phyloP scores from a whole-genome alignment of 805 yeast species.

The Tetrapisispora fleetii region DNA sequence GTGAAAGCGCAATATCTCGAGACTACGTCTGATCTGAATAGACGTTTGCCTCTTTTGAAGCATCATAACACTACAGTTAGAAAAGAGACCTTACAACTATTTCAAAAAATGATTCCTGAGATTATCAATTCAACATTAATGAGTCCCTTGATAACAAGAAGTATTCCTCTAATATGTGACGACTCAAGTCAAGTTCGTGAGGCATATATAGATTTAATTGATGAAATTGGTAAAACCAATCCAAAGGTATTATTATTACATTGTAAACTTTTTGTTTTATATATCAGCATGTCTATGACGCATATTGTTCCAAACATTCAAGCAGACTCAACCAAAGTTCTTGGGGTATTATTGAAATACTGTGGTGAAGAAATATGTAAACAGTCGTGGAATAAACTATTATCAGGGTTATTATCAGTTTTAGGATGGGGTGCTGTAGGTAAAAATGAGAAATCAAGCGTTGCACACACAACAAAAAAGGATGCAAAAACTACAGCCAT shows the following conservation, averaged over 20 bases:
- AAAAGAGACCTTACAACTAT: constrained; percentile 53
- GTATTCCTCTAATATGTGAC: constrained; percentile 38
- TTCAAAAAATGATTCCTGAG: constrained; percentile 43
- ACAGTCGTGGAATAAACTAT: constrained; percentile 57
- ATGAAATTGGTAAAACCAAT: constrained; percentile 39
- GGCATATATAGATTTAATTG: constrained; percentile 40
- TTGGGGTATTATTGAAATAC: constrained; percentile 47
- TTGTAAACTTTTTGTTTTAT: constrained; percentile 52
- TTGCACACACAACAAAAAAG: constrained; percentile 15
- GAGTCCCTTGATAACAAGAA: constrained; percentile 24
- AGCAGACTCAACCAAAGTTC: constrained; percentile 60
- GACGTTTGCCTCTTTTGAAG: constrained; percentile 56
- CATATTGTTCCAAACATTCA: constrained; percentile 74
- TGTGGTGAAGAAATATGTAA: constrained; percentile 48
- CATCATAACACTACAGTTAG: constrained; percentile 67
- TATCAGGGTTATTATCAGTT: constrained; percentile 57
- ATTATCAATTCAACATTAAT: constrained; percentile 25
- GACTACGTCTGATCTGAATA: constrained; percentile 39
- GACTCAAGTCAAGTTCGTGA: constrained; percentile 55
- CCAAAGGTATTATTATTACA: constrained; percentile 51
- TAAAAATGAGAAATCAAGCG: constrained; percentile 14
- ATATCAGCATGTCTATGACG: constrained; percentile 85
- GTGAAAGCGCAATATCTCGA: constrained; percentile 25
- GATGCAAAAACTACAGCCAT: constrained; percentile 18
- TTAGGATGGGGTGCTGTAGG: constrained; percentile 54